Evolutionary conservation across 805 yeast genomes (phyloP).

Genomic region (Myxozyma geophila): DNA sequence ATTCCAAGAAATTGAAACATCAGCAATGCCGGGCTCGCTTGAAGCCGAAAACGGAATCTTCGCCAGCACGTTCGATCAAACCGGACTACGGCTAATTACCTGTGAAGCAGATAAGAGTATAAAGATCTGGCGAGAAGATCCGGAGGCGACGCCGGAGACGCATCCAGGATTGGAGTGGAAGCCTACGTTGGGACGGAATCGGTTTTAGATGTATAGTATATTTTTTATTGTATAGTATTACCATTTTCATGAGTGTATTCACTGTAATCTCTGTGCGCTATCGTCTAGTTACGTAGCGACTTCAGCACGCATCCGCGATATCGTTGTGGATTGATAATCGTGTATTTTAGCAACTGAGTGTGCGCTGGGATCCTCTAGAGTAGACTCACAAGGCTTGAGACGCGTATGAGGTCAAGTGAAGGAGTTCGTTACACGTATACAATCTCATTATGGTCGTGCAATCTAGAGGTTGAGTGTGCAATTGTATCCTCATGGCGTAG

Average conservation of each 20-base stretch:
- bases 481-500: no score
- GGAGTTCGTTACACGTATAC: not conserved
- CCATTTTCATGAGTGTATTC: no score
- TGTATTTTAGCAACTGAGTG: no score
- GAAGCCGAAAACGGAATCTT: conserved; percentile 70
- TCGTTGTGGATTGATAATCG: no score
- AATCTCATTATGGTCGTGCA: not conserved
- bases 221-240: not conserved
- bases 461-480: no score
- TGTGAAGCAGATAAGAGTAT: conserved; percentile 91
- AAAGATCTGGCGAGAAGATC: conserved; percentile 67
- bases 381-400: no score
- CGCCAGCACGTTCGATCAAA: conserved; percentile 73
- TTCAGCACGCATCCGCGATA: no score
- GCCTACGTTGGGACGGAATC: conserved; percentile 38
- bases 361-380: no score
- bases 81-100: conserved; percentile 80
- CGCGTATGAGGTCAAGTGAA: no score
- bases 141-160: conserved; percentile 47
- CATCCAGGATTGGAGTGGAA: conserved; percentile 49
- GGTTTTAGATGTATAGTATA: conserved; percentile 15
- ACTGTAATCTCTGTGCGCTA: not conserved
- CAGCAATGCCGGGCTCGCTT: conserved; percentile 70
- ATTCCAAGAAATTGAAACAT: conserved; percentile 59
- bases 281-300: not conserved